These are phyloP conservation scores for Paramecium caudatum DNA, from an alignment of 73 alveolate species.

Conservation along the genomic window DNA sequence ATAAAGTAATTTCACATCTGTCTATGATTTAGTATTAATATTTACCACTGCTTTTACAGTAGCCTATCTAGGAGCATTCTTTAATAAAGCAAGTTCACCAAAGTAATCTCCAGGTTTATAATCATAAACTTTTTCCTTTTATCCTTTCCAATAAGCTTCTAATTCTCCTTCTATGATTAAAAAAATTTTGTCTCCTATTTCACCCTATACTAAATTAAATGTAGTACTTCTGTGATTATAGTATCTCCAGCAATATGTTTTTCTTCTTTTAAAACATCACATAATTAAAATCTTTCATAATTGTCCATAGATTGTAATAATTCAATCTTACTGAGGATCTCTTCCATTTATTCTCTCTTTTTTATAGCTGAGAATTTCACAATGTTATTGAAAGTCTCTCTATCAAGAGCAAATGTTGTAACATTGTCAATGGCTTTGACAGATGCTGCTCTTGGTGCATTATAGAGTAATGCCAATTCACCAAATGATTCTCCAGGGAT, in stretches of 20 bases:
- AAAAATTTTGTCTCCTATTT: slow-evolving; percentile 82
- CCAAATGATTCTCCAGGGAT: slow-evolving; percentile 88
- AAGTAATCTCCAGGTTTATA: slow-evolving; percentile 93
- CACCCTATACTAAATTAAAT: slow-evolving; percentile 75
- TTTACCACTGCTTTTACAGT: slow-evolving; percentile 86
- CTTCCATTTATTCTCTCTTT: slow-evolving; percentile 93
- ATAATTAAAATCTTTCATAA: slow-evolving; percentile 88
- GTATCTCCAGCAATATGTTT: slow-evolving; percentile 80
- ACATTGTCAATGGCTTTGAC: slow-evolving; percentile 81
- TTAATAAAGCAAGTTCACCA: slow-evolving; percentile 95
- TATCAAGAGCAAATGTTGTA: slow-evolving; percentile 82
- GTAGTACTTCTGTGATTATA: slow-evolving; percentile 79
- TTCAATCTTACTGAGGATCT: slow-evolving; percentile 83
- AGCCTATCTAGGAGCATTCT: slow-evolving; percentile 95
- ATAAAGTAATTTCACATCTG: slow-evolving; percentile 77
- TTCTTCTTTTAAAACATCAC: slow-evolving; percentile 89
- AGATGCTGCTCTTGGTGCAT: slow-evolving; percentile 92
- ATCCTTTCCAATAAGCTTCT: slow-evolving; percentile 77
- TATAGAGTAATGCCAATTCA: slow-evolving; percentile 86
- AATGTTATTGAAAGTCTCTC: slow-evolving; percentile 86
- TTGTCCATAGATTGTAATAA: slow-evolving; percentile 87
- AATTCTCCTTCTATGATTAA: slow-evolving; percentile 88
- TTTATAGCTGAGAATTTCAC: slow-evolving; percentile 88
- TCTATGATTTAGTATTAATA: neutral
- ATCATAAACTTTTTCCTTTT: slow-evolving; percentile 88